phyloP scores from a whole-genome alignment of 805 yeast genomes.

The Monosporozyma aerobia region DNA sequence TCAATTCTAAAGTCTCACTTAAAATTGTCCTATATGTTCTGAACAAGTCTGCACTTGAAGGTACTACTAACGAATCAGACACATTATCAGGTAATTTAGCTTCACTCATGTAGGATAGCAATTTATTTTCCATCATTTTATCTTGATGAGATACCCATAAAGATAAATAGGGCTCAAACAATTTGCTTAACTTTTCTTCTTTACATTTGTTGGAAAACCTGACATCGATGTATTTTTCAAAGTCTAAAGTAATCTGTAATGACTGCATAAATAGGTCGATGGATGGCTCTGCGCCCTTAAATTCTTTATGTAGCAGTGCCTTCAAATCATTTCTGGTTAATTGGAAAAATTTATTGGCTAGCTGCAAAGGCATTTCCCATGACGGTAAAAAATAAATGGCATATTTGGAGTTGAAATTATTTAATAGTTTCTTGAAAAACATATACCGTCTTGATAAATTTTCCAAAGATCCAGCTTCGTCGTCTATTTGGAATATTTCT shows the following conservation, averaged over 20 bases:
- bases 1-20: slow-evolving; percentile 54
- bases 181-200: slow-evolving; percentile 42
- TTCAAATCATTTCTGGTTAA: slow-evolving; percentile 61
- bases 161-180: slow-evolving; percentile 77
- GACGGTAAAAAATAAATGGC: slow-evolving; percentile 49
- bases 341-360: slow-evolving; percentile 56
- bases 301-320: slow-evolving; percentile 39
- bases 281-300: slow-evolving; percentile 35
- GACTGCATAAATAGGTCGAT: slow-evolving; percentile 61
- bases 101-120: slow-evolving; percentile 54
- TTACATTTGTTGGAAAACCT: slow-evolving; percentile 42
- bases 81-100: slow-evolving; percentile 43
- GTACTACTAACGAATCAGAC: slow-evolving; percentile 58
- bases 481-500: slow-evolving; percentile 64
- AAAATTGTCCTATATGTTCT: slow-evolving; percentile 64
- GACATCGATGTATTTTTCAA: slow-evolving; percentile 66
- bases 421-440: slow-evolving; percentile 65
- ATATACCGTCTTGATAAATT: slow-evolving; percentile 74
- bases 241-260: slow-evolving; percentile 69
- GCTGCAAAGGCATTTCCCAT: slow-evolving; percentile 62
- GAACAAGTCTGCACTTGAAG: slow-evolving; percentile 82
- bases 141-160: slow-evolving; percentile 88
- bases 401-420: slow-evolving; percentile 45
- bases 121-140: slow-evolving; percentile 46
- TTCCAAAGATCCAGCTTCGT: slow-evolving; percentile 92